phyloP scores from a whole-genome alignment of 768 basidiomycete species.

The Clitopilus passeckerianus region DNA sequence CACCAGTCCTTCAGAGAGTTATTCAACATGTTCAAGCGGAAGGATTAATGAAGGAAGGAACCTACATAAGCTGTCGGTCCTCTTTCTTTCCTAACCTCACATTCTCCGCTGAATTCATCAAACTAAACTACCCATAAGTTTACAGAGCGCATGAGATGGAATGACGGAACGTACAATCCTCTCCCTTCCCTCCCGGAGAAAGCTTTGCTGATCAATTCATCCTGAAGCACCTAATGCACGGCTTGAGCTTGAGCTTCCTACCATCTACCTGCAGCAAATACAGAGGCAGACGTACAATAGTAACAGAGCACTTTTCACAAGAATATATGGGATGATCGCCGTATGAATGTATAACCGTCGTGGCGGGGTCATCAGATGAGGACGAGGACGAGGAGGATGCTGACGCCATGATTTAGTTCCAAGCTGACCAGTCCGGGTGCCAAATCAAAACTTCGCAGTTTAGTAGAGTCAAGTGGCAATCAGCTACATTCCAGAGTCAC shows the following conservation, averaged over 20 bases:
- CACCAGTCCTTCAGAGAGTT: constrained; percentile 59
- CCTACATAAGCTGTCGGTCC: constrained; percentile 68
- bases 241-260: neutral
- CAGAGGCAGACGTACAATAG: constrained; percentile 45
- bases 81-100: constrained; percentile 70
- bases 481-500: neutral
- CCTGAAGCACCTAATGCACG: constrained; percentile 62
- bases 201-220: constrained; percentile 80
- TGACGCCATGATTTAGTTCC: neutral
- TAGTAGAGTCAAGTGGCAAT: neutral
- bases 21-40: no score
- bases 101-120: constrained; percentile 76
- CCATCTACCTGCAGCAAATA: no score
- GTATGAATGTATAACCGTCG: constrained; percentile 53
- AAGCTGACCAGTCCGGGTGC: neutral
- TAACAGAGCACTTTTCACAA: constrained; percentile 65
- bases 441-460: neutral
- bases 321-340: constrained; percentile 63
- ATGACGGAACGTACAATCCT: constrained; percentile 68
- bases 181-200: constrained; percentile 82
- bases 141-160: neutral
- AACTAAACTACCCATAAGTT: constrained; percentile 27
- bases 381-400: neutral
- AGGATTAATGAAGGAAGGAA: neutral
- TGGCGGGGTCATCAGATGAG: constrained; percentile 5